Base-by-base conservation (phyloP, 1,284 basidiomycete genomes). In the Amylostereum areolatum region DNA sequence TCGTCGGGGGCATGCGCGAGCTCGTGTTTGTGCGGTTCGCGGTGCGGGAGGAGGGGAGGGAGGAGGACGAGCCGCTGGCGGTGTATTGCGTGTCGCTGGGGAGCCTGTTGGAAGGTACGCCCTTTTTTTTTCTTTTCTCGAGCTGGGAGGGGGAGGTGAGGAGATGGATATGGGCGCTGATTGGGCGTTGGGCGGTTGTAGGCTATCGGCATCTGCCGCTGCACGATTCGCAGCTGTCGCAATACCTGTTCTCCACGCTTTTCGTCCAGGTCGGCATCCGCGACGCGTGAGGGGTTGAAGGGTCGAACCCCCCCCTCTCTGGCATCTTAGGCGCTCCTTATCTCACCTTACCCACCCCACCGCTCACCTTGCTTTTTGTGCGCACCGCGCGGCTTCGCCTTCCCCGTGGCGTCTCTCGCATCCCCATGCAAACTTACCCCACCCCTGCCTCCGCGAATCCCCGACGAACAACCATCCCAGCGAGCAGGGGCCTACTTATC, bases 161-260 rank as follows among this genome's bases (percentile, higher is more conserved):
- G n/a, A n/a, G n/a, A n/a, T n/a, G n/a, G n/a, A n/a, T n/a, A n/a
- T n/a, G n/a, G n/a, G n/a, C 2, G 28, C 44, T 52, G 49, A 29
- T 6, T 48, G 39, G 46, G 18, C 33, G 33, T 33, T 10, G 46
- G 49, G 48, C 49, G 5, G 51, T 40, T 54, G 9, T 57, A 90
- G 92, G 93, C 2, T 96, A 87, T 64, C 83, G 91, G 9, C 90
- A 96, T 69, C 68, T 96, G 12, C 91, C 92, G 0, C 69, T 96
- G 43, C 86, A 91, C 60, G 92, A 96, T 64, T 70, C 77, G 1
- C 81, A 90, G 59, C 78, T 92, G 45, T 87, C 85, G 37, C 87
- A 91, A 56, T 90, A 87, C 60, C 70, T 96, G 42, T 96, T 93
- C 66, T 90, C 92, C 34, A 94, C 91, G 25, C 72, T 97, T 5